These are phyloP conservation scores for Xylariaceae sp. DNA, from an alignment of 2,329 filamentous ascomycete species.

Conservation along the genomic window DNA sequence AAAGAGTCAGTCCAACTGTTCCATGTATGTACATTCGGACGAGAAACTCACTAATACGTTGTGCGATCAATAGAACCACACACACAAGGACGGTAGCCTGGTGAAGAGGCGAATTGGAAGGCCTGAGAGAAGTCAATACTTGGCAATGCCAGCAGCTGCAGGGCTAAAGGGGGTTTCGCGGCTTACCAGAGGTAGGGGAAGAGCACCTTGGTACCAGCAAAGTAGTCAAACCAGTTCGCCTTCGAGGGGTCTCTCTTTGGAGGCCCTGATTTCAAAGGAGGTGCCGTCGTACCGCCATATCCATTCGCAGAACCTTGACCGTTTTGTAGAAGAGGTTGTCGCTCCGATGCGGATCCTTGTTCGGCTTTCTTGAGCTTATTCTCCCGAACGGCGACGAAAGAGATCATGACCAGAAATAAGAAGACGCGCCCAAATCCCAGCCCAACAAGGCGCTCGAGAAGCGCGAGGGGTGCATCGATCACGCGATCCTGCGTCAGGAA, in stretches of 20 bases:
- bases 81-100: slow-evolving; percentile 39
- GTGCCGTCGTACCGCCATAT: slow-evolving; percentile 24
- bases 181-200: slow-evolving; percentile 42
- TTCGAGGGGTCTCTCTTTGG: slow-evolving; percentile 18
- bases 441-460: slow-evolving; percentile 29
- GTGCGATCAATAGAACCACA: slow-evolving; percentile 35
- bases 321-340: slow-evolving; percentile 36
- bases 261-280: slow-evolving; percentile 5
- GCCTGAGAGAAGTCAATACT: slow-evolving; percentile 26
- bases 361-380: slow-evolving; percentile 29
- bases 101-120: slow-evolving; percentile 36
- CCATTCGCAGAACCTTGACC: slow-evolving; percentile 28
- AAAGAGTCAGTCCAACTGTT: slow-evolving; percentile 4
- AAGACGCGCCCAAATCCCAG: slow-evolving; percentile 31
- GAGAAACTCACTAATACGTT: slow-evolving; percentile 29
- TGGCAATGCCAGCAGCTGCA: not conserved
- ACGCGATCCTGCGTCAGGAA: slow-evolving; percentile 28
- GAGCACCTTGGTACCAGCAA: slow-evolving; percentile 39
- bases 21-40: too few species aligned
- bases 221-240: slow-evolving; percentile 40
- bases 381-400: slow-evolving; percentile 27
- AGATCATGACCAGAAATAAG: slow-evolving; percentile 33
- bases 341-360: slow-evolving; percentile 31
- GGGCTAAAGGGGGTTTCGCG: not conserved
- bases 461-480: slow-evolving; percentile 25